Evolutionary conservation across 495 filamentous ascomycete species (phyloP).

Genomic region (Parathielavia hyrcaniae): DNA sequence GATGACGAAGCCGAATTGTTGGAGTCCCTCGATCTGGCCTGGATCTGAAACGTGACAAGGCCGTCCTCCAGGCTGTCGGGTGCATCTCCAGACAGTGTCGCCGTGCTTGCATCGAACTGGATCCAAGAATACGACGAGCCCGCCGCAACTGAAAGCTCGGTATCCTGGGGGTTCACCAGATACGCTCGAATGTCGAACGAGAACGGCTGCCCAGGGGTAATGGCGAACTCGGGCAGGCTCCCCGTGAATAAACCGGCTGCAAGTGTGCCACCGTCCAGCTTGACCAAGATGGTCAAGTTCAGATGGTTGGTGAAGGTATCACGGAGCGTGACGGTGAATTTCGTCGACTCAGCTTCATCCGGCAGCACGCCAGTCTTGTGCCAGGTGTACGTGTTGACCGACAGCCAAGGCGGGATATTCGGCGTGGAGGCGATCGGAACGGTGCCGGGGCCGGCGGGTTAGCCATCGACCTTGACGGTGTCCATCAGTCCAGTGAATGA

Average conservation of each 20-base stretch:
- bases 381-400: slow-evolving; percentile 57
- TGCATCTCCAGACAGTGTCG: slow-evolving; percentile 57
- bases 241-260: slow-evolving; percentile 38
- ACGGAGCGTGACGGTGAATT: slow-evolving; percentile 58
- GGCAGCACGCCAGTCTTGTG: slow-evolving; percentile 60
- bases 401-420: slow-evolving; percentile 61
- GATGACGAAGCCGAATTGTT: slow-evolving; percentile 39
- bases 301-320: slow-evolving; percentile 61
- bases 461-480: slow-evolving; percentile 58
- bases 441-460: slow-evolving; percentile 40
- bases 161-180: slow-evolving; percentile 46
- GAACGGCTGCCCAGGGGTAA: slow-evolving; percentile 59
- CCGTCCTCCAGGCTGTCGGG: slow-evolving; percentile 39
- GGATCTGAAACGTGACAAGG: slow-evolving; percentile 45
- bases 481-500: slow-evolving; percentile 49
- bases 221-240: slow-evolving; percentile 41
- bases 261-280: slow-evolving; percentile 33
- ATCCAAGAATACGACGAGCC: slow-evolving; percentile 58
- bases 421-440: slow-evolving; percentile 44
- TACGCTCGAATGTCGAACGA: slow-evolving; percentile 55
- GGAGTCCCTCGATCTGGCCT: slow-evolving; percentile 42
- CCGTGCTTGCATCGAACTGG: slow-evolving; percentile 51
- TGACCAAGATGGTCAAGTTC: slow-evolving; percentile 55
- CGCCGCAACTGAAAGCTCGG: slow-evolving; percentile 50
- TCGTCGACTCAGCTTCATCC: slow-evolving; percentile 47